These are phyloP conservation scores for Mycena floridula DNA, from an alignment of 768 basidiomycete species.

Conservation along the genomic window DNA sequence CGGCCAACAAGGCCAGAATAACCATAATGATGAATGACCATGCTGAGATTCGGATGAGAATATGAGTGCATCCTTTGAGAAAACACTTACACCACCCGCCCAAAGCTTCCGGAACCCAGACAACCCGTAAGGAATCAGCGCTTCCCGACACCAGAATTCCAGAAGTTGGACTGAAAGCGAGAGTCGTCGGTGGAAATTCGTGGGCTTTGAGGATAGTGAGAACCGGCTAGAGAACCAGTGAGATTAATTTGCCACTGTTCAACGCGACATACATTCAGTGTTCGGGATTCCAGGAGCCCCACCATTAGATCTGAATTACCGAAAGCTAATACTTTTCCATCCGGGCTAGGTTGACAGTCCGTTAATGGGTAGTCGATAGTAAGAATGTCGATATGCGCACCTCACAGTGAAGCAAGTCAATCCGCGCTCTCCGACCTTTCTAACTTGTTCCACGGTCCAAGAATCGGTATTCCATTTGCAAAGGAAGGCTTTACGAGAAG, in stretches of 20 bases:
- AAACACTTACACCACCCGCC: constrained; percentile 46
- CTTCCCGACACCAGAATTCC: constrained; percentile 84
- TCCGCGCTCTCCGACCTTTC: constrained; percentile 73
- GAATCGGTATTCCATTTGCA: constrained; percentile 67
- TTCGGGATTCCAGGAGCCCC: constrained; percentile 75
- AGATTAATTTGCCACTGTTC: background rate
- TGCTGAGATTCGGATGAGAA: constrained; percentile 17
- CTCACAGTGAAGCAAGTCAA: constrained; percentile 88
- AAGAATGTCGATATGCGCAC: constrained; percentile 32
- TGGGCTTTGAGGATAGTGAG: constrained; percentile 89
- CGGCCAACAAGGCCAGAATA: constrained; percentile 34
- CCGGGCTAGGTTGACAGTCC: constrained; percentile 40
- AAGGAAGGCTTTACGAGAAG: constrained; percentile 56
- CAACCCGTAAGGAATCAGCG: constrained; percentile 78
- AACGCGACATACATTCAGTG: constrained; percentile 56
- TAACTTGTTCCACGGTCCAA: constrained; percentile 60
- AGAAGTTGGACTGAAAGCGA: constrained; percentile 82
- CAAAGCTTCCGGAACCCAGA: constrained; percentile 59
- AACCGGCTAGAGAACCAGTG: constrained; percentile 54
- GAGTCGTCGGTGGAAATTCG: constrained; percentile 86
- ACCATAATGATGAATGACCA: constrained; percentile 33
- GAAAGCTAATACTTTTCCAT: constrained; percentile 79
- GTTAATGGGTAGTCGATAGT: background rate
- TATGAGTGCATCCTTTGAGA: constrained; percentile 6
- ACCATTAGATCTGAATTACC: constrained; percentile 85